Evolutionary conservation across 2,329 filamentous ascomycete genomes (phyloP), one percentile per base, ranked within the genome.

Genomic region (Alternaria tenuissima): DNA sequence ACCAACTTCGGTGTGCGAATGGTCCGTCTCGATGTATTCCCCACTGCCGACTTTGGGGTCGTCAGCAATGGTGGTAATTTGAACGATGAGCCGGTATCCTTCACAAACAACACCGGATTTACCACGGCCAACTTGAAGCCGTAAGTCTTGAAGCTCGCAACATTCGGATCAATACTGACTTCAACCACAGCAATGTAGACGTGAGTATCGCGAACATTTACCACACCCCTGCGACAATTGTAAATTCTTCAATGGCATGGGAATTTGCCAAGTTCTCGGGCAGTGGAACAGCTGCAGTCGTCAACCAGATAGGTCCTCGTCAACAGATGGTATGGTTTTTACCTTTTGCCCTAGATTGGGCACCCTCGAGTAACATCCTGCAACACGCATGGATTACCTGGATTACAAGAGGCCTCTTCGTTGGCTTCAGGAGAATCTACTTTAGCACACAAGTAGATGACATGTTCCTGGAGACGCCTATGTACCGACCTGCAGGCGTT

Each of bases 261-360:
- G 78, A 84, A 52, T 81, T 89, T 65, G 86, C 86, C 7, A 52
- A 55, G 12, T 69, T 68, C 34, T 81, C 76, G 7, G 74, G 81
- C n/a, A 79, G 79, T 58, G 81, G 80, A 3, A 84, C 82, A 24
- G 87, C 87, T 49, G 87, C 82, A 39, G 85, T 89, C 52, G 87
- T 89, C 71, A 88, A 88, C 71, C 82, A 83, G 58, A 84, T 87
- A 63, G 79, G 79, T 55, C 82, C 81, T 14, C 82, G 87, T 61
- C 81, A 88, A 76, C 86, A 89, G 75, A 87, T 89, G 85, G 86
- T 83, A 3, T 88, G 85, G 78, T 88, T 88, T 77, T 82, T 85
- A 54, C 76, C 79, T 16, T 87, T 85, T 63, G 83, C 83, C 47
- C 80, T 83, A 7, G 78, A 79, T 46, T 86, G 83, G 84, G 81